Percentiles rank a stretch among this genome's conserved stretches.
phyloP scores from a whole-genome alignment of 1,284 basidiomycete species.

The Golubevia pallescens region DNA sequence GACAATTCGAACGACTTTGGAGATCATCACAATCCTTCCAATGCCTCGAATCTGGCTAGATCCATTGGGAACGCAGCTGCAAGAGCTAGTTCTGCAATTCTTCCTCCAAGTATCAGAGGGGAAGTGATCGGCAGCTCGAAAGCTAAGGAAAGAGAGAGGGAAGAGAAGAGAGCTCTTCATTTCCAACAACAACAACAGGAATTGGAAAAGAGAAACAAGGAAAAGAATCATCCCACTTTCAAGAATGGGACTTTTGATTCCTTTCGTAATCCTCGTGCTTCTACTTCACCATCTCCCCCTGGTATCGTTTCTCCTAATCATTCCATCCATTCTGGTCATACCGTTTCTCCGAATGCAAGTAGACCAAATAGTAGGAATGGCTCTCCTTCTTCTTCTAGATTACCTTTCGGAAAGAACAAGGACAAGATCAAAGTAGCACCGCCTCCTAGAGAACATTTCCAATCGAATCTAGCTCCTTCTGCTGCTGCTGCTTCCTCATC shows the following conservation, averaged over 20 bases:
- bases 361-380: background rate
- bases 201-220: too few relatives aligned
- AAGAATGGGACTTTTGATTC: too few relatives aligned
- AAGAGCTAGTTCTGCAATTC: slow-evolving; percentile 43
- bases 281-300: too few relatives aligned
- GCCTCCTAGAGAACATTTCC: background rate
- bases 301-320: too few relatives aligned
- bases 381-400: background rate
- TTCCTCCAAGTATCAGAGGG: slow-evolving; percentile 5
- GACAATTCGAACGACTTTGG: background rate
- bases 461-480: background rate
- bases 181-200: background rate
- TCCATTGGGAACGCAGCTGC: slow-evolving; percentile 40
- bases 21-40: background rate
- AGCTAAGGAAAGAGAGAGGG: slow-evolving; percentile 1
- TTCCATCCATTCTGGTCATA: background rate
- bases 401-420: background rate
- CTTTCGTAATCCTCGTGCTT: too few relatives aligned
- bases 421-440: background rate
- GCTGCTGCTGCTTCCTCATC: background rate
- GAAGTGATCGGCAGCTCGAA: slow-evolving; percentile 3
- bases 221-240: too few relatives aligned
- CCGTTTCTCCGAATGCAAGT: background rate
- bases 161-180: background rate
- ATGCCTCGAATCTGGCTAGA: slow-evolving; percentile 24